These are phyloP conservation scores for Cyclocybe aegerita DNA, from an alignment of 768 basidiomycete species.

Conservation along the genomic window DNA sequence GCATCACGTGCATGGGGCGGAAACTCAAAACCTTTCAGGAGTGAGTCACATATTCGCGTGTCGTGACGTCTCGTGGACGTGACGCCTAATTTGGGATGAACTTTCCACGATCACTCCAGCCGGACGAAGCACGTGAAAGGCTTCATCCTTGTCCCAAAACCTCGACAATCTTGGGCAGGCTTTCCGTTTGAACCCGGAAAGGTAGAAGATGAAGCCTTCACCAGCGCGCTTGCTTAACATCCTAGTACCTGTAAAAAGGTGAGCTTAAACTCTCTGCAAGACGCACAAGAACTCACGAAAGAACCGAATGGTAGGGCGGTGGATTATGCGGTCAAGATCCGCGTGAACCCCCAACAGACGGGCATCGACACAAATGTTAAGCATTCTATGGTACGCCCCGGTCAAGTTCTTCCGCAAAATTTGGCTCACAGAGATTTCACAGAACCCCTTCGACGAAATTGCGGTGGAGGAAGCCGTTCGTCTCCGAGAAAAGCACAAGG, in stretches of 20 bases:
- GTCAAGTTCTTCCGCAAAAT: background rate
- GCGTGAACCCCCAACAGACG: conserved; percentile 92
- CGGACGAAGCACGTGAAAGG: no score
- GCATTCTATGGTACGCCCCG: conserved; percentile 87
- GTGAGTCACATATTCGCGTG: no score
- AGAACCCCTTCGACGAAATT: conserved; percentile 99
- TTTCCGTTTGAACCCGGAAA: no score
- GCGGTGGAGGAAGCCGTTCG: conserved; percentile 98
- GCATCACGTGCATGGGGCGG: no score
- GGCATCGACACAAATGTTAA: conserved; percentile 97
- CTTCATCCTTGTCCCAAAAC: no score
- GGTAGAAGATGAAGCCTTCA: conserved; percentile 67
- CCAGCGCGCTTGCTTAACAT: conserved; percentile 76
- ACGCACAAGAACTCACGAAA: background rate
- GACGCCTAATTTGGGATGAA: no score
- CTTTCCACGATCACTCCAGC: no score
- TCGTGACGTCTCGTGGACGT: no score
- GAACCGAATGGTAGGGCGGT: conserved; percentile 60
- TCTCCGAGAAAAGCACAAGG: conserved; percentile 82
- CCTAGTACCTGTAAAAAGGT: conserved; percentile 94
- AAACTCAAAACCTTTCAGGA: no score
- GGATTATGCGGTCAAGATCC: conserved; percentile 98
- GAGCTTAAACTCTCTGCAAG: conserved; percentile 9
- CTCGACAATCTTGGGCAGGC: no score
- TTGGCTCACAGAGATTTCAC: background rate